phyloP scores from a whole-genome alignment of 2,329 filamentous ascomycete species.

The Plectosphaerella plurivora region DNA sequence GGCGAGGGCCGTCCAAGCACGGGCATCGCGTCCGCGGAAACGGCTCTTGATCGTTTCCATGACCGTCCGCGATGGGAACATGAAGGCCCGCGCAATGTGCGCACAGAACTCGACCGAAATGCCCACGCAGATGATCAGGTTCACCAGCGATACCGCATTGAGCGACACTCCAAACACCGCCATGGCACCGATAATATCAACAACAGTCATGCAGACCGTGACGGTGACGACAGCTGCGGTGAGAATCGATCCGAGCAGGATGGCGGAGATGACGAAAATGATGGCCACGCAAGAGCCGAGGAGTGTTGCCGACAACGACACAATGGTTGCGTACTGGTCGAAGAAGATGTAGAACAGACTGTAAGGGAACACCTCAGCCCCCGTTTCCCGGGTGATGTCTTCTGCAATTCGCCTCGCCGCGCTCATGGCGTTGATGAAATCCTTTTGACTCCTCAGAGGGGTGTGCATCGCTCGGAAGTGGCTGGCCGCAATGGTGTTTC shows the following conservation, averaged over 20 bases:
- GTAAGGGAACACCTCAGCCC: constrained; percentile 88
- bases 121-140: constrained; percentile 93
- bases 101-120: constrained; percentile 98
- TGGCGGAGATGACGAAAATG: constrained; percentile 74
- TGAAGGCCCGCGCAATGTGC: constrained; percentile 92
- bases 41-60: constrained; percentile 76
- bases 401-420: constrained; percentile 83
- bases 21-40: constrained; percentile 76
- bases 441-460: constrained; percentile 78
- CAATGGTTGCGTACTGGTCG: constrained; percentile 88
- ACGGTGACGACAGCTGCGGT: constrained; percentile 80
- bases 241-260: constrained; percentile 77
- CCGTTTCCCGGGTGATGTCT: constrained; percentile 66
- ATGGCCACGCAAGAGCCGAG: constrained; percentile 80
- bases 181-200: constrained; percentile 95
- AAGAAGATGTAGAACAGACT: constrained; percentile 99
- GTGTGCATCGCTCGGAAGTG: constrained; percentile 92
- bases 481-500: constrained; percentile 68
- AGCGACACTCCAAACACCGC: constrained; percentile 81
- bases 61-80: constrained; percentile 79
- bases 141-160: constrained; percentile 93
- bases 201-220: constrained; percentile 88
- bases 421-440: constrained; percentile 89
- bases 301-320: constrained; percentile 72
- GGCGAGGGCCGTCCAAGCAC: constrained; percentile 88